A percentile compares a stretch with the other conserved stretches of the same genome.
phyloP scores from a whole-genome alignment of 306 rosid genomes.

The Trichosanthes truncata region DNA sequence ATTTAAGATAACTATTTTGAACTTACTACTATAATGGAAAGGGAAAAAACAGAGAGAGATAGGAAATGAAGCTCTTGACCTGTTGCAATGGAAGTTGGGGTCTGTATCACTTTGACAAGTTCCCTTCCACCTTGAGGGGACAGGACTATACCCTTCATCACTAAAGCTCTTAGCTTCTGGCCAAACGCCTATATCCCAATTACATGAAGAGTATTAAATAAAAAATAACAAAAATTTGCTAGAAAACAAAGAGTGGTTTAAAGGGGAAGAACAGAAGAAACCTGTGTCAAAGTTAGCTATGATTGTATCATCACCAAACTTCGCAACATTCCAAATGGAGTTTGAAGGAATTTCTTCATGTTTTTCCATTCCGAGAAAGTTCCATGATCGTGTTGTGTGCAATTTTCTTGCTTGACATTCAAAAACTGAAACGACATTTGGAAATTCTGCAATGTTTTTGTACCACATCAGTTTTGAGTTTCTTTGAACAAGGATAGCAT shows the following conservation, averaged over 20 bases:
- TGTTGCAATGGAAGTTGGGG: slow-evolving; percentile 38
- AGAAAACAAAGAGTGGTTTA: neutral
- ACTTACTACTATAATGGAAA: neutral
- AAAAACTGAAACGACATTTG: neutral
- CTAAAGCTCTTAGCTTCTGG: slow-evolving; percentile 66
- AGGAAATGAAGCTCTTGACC: slow-evolving; percentile 12
- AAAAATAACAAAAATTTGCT: neutral
- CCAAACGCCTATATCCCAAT: slow-evolving; percentile 45
- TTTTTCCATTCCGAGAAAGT: neutral
- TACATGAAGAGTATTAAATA: neutral
- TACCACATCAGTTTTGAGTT: neutral
- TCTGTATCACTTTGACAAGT: slow-evolving; percentile 29
- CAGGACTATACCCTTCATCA: slow-evolving; percentile 48
- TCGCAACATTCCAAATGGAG: neutral
- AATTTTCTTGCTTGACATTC: neutral
- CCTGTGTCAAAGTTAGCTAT: slow-evolving; percentile 5
- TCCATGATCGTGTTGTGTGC: slow-evolving; percentile 4
- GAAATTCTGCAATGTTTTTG: neutral
- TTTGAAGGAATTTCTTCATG: neutral
- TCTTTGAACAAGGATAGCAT: neutral
- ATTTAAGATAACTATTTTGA: neutral
- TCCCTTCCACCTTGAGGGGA: slow-evolving; percentile 65
- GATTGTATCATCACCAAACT: neutral
- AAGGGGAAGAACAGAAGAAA: neutral
- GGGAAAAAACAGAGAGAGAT: neutral